Percentiles rank a stretch among this genome's conserved stretches.
These are phyloP conservation scores for Vanderwaltozyma verrucispora DNA, from an alignment of 805 yeast species.

Conservation along the genomic window DNA sequence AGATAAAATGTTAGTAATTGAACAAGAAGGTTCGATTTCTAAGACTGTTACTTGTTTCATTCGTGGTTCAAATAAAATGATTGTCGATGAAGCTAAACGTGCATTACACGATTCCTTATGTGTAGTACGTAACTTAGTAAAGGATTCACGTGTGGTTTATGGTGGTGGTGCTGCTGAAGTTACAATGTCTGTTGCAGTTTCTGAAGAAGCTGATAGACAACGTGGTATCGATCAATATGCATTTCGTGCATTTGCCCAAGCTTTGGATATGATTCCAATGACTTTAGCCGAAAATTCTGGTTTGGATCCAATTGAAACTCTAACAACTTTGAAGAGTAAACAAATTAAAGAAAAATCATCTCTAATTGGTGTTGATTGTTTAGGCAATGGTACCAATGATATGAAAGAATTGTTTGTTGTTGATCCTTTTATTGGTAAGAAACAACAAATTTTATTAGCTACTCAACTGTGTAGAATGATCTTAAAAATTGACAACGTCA, in stretches of 20 bases:
- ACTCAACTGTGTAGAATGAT: slow-evolving; percentile 98
- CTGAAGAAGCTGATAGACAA: slow-evolving; percentile 85
- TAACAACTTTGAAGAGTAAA: slow-evolving; percentile 71
- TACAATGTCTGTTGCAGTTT: slow-evolving; percentile 82
- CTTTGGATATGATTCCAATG: slow-evolving; percentile 87
- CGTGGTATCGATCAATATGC: slow-evolving; percentile 97
- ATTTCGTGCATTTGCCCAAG: slow-evolving; percentile 86
- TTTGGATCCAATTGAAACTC: slow-evolving; percentile 82
- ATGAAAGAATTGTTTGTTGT: slow-evolving; percentile 92
- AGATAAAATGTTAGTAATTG: slow-evolving; percentile 92
- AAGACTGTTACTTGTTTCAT: slow-evolving; percentile 87
- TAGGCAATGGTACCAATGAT: slow-evolving; percentile 79
- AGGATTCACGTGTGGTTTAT: slow-evolving; percentile 90
- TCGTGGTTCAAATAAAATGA: slow-evolving; percentile 96
- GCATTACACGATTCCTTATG: slow-evolving; percentile 95
- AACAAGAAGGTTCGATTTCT: slow-evolving; percentile 66
- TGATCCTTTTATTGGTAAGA: slow-evolving; percentile 95
- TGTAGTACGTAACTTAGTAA: slow-evolving; percentile 90
- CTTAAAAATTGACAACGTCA: slow-evolving; percentile 91
- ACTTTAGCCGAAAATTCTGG: slow-evolving; percentile 97
- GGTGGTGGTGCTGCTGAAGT: slow-evolving; percentile 99
- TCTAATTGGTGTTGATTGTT: slow-evolving; percentile 84
- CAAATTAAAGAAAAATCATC: slow-evolving; percentile 68
- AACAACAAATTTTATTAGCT: slow-evolving; percentile 89
- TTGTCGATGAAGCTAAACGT: slow-evolving; percentile 92